Base-by-base conservation (phyloP, 768 basidiomycete genomes). In the Pholiota microspora region DNA sequence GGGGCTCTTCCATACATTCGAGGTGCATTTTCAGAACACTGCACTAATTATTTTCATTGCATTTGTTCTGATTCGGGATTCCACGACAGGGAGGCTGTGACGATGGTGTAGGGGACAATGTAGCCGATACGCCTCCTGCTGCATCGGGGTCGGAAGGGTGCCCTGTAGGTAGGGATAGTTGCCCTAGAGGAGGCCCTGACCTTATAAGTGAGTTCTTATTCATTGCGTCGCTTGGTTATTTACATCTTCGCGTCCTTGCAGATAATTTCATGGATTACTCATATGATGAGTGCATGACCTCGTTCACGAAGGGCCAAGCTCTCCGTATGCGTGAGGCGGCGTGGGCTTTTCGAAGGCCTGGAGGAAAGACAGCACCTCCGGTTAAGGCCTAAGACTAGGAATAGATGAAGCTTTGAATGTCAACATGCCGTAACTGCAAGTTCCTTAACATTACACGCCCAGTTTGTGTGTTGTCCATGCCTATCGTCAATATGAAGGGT, bases 191-290 rank as follows among this genome's bases (percentile, higher is more conserved):
- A 4, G 68, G 63, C 12, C 54, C 64, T 23, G 77, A 79, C 65
- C 76, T 77, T 10, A 72, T 78, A 53, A 70, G 74, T 73, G 53
- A 58, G 67, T 66, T n/a, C 34, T 23, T 40, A n/a, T 52, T 35
- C 18, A 29, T 24, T 13, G 7, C n/a, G 24, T 47, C 21, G n/a
- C n/a, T n/a, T n/a, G n/a, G n/a, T n/a, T n/a, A 4, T 13, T 44
- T 15, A 38, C 5, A 45, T 34, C 36, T 48, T 25, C 28, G 48
- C 50, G 54, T 16, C 27, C 15, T 45, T 48, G 51, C 18, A 69
- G 69, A 67, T 59, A 77, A 77, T 67, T 78, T 67, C 66, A 79
- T 79, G 78, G 78, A 79, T 62, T 79, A 77, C 68, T 71, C 70
- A 5, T 68, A 73, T 53, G 78, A 81, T 55, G 62, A 62, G 38